Percentiles rank a stretch among this genome's conserved stretches.
Conservation (phyloP, 169 alveolate species). For the Cryptosporidium baileyi region DNA sequence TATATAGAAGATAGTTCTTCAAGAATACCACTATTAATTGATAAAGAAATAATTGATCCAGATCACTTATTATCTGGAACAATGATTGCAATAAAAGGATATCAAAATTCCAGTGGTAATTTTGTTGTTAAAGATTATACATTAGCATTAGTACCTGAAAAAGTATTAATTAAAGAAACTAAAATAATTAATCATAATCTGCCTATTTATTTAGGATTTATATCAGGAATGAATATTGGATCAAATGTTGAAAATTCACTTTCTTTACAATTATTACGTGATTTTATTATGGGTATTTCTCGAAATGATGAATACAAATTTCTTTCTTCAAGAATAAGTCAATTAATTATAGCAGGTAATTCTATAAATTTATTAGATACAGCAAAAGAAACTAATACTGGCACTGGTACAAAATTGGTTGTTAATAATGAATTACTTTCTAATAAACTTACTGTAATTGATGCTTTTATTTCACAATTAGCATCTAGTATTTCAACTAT, state of each 20-base stretch:
- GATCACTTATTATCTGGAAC: constrained; percentile 38
- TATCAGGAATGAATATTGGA: constrained; percentile 57
- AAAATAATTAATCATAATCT: background rate
- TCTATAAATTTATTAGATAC: constrained; percentile 20
- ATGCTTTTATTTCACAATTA: constrained; percentile 34
- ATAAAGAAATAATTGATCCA: background rate
- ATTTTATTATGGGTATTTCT: constrained; percentile 28
- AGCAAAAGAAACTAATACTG: constrained; percentile 55
- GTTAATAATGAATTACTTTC: constrained; percentile 34
- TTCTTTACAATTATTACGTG: constrained; percentile 47
- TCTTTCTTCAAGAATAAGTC: constrained; percentile 42
- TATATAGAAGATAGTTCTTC: constrained; percentile 56
- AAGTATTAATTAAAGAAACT: background rate
- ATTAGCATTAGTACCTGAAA: constrained; percentile 27
- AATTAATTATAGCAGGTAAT: constrained; percentile 55
- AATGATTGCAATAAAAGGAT: constrained; percentile 32
- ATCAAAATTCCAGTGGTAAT: constrained; percentile 6
- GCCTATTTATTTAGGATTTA: constrained; percentile 38
- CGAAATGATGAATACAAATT: constrained; percentile 4
- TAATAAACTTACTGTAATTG: constrained; percentile 6
- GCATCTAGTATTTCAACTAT: constrained; percentile 27
- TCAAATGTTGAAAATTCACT: background rate
- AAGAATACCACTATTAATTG: constrained; percentile 2
- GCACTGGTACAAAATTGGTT: constrained; percentile 52
- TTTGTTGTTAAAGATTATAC: constrained; percentile 23